These are phyloP conservation scores for Priceomyces castillae DNA, from an alignment of 805 yeast species.

Conservation along the genomic window DNA sequence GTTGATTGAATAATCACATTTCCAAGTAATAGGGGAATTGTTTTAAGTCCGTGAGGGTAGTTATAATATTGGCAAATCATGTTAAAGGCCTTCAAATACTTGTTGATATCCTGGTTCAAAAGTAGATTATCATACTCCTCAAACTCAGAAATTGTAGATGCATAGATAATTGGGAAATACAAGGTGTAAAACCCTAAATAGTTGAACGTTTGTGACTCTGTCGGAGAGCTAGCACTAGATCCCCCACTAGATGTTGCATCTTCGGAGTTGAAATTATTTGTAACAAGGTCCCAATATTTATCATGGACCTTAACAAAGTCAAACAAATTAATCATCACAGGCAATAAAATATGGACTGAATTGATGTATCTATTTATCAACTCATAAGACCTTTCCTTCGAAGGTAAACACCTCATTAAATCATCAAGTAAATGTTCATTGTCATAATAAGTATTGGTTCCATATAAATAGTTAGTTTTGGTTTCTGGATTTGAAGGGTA, in stretches of 20 bases:
- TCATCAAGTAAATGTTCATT: conserved; percentile 34
- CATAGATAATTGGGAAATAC: conserved; percentile 54
- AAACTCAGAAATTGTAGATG: conserved; percentile 57
- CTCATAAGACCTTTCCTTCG: conserved; percentile 44
- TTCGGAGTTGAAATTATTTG: neutral
- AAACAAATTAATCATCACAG: conserved; percentile 45
- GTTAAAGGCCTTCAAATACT: conserved; percentile 48
- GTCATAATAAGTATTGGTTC: conserved; percentile 38
- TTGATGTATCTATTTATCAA: conserved; percentile 47
- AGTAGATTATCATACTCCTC: conserved; percentile 52
- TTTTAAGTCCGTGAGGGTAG: conserved; percentile 48
- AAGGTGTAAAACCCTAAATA: conserved; percentile 45
- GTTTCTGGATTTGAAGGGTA: conserved; percentile 33
- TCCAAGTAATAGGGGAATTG: conserved; percentile 42
- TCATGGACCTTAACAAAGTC: conserved; percentile 47
- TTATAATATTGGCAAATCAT: conserved; percentile 48
- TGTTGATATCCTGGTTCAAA: conserved; percentile 47
- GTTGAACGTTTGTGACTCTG: conserved; percentile 30
- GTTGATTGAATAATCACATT: conserved; percentile 52
- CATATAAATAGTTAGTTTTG: conserved; percentile 33
- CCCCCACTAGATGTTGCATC: conserved; percentile 1
- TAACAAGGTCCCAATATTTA: conserved; percentile 41
- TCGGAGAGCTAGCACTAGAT: conserved; percentile 5
- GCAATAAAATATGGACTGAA: conserved; percentile 56
- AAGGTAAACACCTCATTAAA: conserved; percentile 45